Evolutionary conservation across 1,284 basidiomycete species (phyloP).

Genomic region (Waitea zeae): DNA sequence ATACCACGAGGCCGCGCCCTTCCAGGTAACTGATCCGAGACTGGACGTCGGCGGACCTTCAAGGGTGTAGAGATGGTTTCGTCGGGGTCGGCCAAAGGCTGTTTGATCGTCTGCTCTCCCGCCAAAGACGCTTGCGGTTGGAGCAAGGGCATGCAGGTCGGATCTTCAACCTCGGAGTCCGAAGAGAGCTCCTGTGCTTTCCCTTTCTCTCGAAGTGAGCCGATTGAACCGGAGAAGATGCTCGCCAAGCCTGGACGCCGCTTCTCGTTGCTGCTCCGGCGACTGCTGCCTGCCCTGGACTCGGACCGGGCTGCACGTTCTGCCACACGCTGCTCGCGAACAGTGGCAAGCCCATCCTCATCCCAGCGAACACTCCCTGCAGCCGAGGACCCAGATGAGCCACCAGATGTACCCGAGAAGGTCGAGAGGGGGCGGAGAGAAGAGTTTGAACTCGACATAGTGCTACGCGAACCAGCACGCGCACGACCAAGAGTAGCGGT

Average conservation of each 20-base stretch:
- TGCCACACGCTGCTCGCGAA: constrained; percentile 26
- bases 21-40: constrained; percentile 47
- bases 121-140: constrained; percentile 7
- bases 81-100: constrained; percentile 23
- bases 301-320: not conserved
- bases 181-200: constrained; percentile 1
- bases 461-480: constrained; percentile 23
- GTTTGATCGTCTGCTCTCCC: constrained; percentile 10
- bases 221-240: not conserved
- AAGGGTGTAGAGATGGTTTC: constrained; percentile 27
- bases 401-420: constrained; percentile 28
- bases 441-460: constrained; percentile 25
- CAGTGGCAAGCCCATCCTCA: constrained; percentile 37
- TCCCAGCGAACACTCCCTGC: constrained; percentile 31
- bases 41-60: constrained; percentile 36
- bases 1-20: constrained; percentile 28
- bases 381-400: constrained; percentile 28
- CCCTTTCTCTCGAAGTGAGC: no score
- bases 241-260: not conserved
- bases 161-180: constrained; percentile 8
- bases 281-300: not conserved
- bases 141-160: not conserved
- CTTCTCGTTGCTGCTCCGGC: not conserved
- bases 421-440: constrained; percentile 42
- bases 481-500: constrained; percentile 9